Conservation (phyloP, 1,284 basidiomycete species). For the Pascua sp. region DNA sequence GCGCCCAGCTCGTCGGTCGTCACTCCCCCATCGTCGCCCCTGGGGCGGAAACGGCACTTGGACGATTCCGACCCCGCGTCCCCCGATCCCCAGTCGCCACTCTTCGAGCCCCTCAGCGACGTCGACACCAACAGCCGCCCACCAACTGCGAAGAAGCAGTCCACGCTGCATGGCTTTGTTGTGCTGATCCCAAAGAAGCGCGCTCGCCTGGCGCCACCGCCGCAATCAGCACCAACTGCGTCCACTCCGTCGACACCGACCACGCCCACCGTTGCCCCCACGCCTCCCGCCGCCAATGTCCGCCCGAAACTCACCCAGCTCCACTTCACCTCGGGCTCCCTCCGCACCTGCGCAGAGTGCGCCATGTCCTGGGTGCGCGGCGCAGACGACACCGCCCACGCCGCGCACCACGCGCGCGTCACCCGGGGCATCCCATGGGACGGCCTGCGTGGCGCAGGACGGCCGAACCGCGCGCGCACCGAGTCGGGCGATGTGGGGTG, state of each 20-base stretch:
- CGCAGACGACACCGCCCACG: conserved; percentile 48
- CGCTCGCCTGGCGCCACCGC: not conserved
- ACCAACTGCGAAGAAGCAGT: not conserved
- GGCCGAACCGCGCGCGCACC: not conserved
- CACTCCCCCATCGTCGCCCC: too few species aligned
- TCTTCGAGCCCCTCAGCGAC: not conserved
- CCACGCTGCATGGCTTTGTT: conserved; percentile 3
- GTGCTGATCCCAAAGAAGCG: not conserved
- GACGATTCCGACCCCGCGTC: too few species aligned
- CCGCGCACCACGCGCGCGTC: conserved; percentile 47
- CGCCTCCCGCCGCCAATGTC: not conserved
- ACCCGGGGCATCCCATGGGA: conserved; percentile 49
- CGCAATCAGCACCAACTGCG: conserved; percentile 9
- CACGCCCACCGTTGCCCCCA: conserved; percentile 7
- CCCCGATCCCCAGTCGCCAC: too few species aligned
- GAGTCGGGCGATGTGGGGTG: not conserved
- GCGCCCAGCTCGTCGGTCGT: too few species aligned
- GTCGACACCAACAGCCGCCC: not conserved
- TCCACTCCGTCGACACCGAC: not conserved
- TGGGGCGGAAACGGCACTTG: too few species aligned
- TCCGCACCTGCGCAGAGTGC: conserved; percentile 47
- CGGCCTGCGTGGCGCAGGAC: not conserved
- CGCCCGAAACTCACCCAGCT: conserved; percentile 27
- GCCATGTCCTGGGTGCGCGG: conserved; percentile 50
- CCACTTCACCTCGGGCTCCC: conserved; percentile 34